Conservation (phyloP, 192 early-diverging fungal genomes). For the Mortierella alpina region DNA sequence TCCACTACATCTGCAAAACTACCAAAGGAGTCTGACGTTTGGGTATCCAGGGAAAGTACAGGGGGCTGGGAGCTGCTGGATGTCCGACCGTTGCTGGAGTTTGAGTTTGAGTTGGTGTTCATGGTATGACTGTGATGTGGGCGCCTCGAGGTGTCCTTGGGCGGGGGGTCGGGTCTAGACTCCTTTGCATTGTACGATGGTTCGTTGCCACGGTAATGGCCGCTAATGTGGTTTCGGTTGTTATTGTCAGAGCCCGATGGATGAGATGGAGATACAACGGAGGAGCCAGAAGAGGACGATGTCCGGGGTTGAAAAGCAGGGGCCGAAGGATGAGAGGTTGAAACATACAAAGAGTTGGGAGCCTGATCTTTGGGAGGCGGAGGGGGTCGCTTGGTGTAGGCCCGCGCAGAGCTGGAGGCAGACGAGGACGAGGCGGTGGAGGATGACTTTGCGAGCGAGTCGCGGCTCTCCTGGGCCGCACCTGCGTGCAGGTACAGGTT, state of each 20-base stretch:
- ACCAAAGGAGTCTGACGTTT: conserved; percentile 9
- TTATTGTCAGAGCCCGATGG: not conserved
- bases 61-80: conserved; percentile 16
- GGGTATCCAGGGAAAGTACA: conserved; percentile 26
- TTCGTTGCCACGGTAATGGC: conserved; percentile 4
- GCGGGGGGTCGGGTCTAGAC: conserved; percentile 25
- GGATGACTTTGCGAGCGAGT: conserved; percentile 24
- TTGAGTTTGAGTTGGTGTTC: not conserved
- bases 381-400: conserved; percentile 37
- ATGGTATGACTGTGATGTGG: not conserved
- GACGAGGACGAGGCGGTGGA: conserved; percentile 11
- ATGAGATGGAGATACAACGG: not conserved
- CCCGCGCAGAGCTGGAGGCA: conserved; percentile 17
- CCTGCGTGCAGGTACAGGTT: conserved; percentile 29
- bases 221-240: not conserved
- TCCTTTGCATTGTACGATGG: conserved; percentile 13
- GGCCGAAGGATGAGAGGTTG: not conserved
- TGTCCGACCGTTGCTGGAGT: not conserved
- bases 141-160: conserved; percentile 29
- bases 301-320: not conserved
- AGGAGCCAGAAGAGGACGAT: conserved; percentile 1
- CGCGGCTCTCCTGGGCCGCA: conserved; percentile 14
- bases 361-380: conserved; percentile 29
- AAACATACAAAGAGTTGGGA: not conserved
- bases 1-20: conserved; percentile 36